Percentiles rank a stretch among this genome's conserved stretches.
Evolutionary conservation across 2,329 filamentous ascomycete genomes (phyloP).

Genomic region (Fusarium sp.): DNA sequence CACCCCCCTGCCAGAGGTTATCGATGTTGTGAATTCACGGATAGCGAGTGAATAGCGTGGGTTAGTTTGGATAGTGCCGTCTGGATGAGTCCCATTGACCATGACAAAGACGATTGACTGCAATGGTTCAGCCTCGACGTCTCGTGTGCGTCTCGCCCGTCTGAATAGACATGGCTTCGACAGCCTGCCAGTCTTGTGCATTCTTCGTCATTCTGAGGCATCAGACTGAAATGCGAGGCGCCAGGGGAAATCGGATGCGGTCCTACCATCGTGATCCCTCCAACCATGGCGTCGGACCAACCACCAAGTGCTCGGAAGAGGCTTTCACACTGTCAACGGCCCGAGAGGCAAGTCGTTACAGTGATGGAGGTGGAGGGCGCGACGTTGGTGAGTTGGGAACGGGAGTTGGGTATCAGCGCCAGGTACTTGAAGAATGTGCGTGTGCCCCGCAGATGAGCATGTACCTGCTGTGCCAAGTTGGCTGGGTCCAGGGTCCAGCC

Average conservation of each 20-base stretch:
- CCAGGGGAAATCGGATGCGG: conserved; percentile 32
- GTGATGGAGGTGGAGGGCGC: conserved; percentile 18
- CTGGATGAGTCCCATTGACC: not conserved
- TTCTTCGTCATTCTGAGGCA: conserved; percentile 30
- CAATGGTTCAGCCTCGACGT: not conserved
- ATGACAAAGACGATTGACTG: not conserved
- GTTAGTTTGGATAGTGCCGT: not conserved
- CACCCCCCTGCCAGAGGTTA: conserved; percentile 7
- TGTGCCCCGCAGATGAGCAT: conserved; percentile 19
- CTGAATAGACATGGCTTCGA: not conserved
- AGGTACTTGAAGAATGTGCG: conserved; percentile 28
- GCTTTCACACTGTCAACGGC: conserved; percentile 46
- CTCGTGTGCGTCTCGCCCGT: not conserved
- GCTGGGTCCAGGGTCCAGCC: conserved; percentile 34
- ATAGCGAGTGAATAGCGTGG: not conserved
- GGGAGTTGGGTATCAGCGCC: conserved; percentile 33
- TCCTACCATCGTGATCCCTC: conserved; percentile 35
- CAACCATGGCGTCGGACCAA: conserved; percentile 35
- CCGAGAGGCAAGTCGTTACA: conserved; percentile 40
- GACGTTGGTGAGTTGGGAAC: conserved; percentile 30
- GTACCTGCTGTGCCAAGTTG: conserved; percentile 14
- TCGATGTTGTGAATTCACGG: not conserved
- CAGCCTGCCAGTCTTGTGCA: not conserved
- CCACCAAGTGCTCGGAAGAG: conserved; percentile 40
- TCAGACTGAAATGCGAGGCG: conserved; percentile 25